Conservation (phyloP, 495 filamentous ascomycete species). For the Aspergillus steynii region DNA sequence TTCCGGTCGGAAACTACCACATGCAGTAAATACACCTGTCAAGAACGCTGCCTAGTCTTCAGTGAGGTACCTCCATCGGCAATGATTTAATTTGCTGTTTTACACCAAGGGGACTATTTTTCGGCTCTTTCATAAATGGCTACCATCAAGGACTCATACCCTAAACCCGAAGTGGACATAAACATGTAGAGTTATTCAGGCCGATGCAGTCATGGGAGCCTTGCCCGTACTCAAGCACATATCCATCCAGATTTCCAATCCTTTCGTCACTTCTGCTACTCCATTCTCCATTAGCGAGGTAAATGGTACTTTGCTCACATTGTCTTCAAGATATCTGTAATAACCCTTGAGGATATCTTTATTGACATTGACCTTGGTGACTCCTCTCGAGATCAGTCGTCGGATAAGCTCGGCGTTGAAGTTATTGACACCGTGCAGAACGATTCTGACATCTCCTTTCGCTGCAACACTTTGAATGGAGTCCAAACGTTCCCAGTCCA, state of each 20-base stretch:
- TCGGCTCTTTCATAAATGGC: no score
- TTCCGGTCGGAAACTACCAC: no score
- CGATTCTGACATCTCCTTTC: conserved; percentile 57
- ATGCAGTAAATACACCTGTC: no score
- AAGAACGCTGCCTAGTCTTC: no score
- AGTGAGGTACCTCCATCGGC: no score
- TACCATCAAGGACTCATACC: no score
- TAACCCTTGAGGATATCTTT: conserved; percentile 67
- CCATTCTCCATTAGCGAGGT: conserved; percentile 66
- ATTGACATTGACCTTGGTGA: conserved; percentile 74
- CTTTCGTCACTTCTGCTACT: conserved; percentile 60
- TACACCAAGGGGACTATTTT: no score
- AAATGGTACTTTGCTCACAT: conserved; percentile 55
- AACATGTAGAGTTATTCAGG: no score
- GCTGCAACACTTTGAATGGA: conserved; percentile 4
- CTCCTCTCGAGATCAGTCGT: conserved; percentile 59
- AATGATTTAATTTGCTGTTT: no score
- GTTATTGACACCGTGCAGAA: conserved; percentile 70
- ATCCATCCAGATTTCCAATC: conserved; percentile 67
- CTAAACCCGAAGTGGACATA: no score
- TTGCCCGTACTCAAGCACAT: conserved; percentile 63
- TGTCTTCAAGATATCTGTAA: conserved; percentile 56
- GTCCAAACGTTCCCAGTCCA: conserved; percentile 53
- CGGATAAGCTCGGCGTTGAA: conserved; percentile 59
- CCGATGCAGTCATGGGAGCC: conserved; percentile 26